Evolutionary conservation across 345 rosid species (phyloP), one percentile per base, ranked within the genome.

Genomic region (Fremontodendron californicum): DNA sequence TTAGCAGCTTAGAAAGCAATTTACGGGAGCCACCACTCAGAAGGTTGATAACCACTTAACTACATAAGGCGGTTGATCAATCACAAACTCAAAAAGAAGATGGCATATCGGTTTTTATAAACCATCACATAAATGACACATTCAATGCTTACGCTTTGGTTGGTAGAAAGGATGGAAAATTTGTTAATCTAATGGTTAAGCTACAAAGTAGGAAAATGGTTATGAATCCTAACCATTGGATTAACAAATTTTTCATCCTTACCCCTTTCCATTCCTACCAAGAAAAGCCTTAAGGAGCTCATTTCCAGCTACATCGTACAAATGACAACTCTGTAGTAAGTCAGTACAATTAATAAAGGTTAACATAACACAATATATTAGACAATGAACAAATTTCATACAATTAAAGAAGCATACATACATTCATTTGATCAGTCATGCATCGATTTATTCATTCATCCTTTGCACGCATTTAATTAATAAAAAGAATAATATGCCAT

Each of bases 1-100:
- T 73, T 60, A 64, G 76, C 76, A 81, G 42, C 70, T 81, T 57
- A 67, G 71, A 25, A 77, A 42, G 66, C 63, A 71, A 52, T 52
- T 55, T 51, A 43, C 39, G 35, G 76, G 43, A 31, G 31, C 19
- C 40, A 80, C 49, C 71, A 2, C 16, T 77, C 70, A 78, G 49
- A 65, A 78, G 55, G 65, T 23, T 65, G 67, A 31, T 35, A 45
- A 31, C 6, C 5, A 67, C 57, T 25, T 1, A 75, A 42, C 33
- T 45, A 74, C 45, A 42, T n/a, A 19, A 23, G 68, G 35, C 23
- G 7, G 21, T 33, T 37, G 21, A 67, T 46, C n/a, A 78, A 45
- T 52, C 29, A 64, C 13, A 54, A 43, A 49, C 55, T 49, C 55
- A 49, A 39, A 75, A 80, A 60, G 9, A 46, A 25, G 57, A 37